These are phyloP conservation scores for Microcyclosporella mali DNA, from an alignment of 2,329 filamentous ascomycete genomes.

Conservation along the genomic window DNA sequence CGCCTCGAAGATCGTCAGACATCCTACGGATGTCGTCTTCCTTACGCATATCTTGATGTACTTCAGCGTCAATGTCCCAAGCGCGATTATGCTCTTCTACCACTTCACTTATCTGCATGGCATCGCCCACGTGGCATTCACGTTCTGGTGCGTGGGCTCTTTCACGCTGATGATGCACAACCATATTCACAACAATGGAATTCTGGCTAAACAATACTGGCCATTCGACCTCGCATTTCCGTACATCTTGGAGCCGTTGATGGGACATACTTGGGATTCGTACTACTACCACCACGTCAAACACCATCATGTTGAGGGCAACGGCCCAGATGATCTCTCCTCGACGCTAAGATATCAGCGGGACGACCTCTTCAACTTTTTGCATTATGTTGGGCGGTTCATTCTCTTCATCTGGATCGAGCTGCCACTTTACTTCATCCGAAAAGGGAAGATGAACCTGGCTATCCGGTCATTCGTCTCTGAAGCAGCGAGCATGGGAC, in stretches of 20 bases:
- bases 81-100: constrained; percentile 58
- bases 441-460: constrained; percentile 52
- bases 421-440: constrained; percentile 65
- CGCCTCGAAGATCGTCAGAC: constrained; percentile 54
- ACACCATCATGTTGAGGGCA: constrained; percentile 76
- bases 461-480: constrained; percentile 54
- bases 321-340: constrained; percentile 69
- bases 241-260: constrained; percentile 66
- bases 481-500: constrained; percentile 54
- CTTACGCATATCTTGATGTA: constrained; percentile 70
- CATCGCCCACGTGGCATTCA: constrained; percentile 58
- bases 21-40: constrained; percentile 69
- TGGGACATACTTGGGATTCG: constrained; percentile 79
- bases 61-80: constrained; percentile 62
- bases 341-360: constrained; percentile 72
- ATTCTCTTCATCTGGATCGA: constrained; percentile 69
- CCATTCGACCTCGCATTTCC: constrained; percentile 62
- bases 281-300: constrained; percentile 85
- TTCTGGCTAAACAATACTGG: constrained; percentile 52
- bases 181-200: constrained; percentile 71
- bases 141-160: constrained; percentile 62
- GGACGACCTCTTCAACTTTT: constrained; percentile 59
- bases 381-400: constrained; percentile 68
- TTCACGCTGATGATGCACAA: constrained; percentile 82
- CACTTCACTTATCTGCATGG: constrained; percentile 64